These are phyloP conservation scores for Colletotrichum spaethianum DNA, from an alignment of 2,329 filamentous ascomycete genomes.

Conservation along the genomic window DNA sequence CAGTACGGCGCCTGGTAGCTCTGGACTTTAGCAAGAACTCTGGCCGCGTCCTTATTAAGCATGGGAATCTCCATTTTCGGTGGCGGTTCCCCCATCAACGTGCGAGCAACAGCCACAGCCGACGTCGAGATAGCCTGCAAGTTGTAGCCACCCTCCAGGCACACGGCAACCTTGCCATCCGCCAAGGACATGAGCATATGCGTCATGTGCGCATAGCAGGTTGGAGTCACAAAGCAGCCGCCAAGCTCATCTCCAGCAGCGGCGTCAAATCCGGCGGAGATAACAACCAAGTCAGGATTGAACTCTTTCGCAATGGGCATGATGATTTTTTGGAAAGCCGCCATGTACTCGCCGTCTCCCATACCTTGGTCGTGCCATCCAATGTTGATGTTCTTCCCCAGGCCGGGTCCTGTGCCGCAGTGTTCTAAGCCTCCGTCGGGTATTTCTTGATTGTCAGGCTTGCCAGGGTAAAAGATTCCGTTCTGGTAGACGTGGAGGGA, in stretches of 20 bases:
- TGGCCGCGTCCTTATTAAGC: conserved; percentile 70
- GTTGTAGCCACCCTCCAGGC: conserved; percentile 96
- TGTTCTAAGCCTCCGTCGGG: conserved; percentile 75
- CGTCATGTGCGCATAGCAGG: conserved; percentile 98
- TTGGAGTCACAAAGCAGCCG: conserved; percentile 90
- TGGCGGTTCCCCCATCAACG: conserved; percentile 95
- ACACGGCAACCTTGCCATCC: conserved; percentile 89
- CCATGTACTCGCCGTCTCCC: conserved; percentile 97
- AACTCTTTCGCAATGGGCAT: conserved; percentile 98
- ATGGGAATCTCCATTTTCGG: conserved; percentile 70
- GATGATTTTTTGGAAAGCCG: conserved; percentile 93
- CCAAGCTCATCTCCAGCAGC: conserved; percentile 94
- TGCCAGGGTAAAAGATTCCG: conserved; percentile 87
- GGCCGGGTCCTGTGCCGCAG: conserved; percentile 67
- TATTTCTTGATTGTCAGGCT: conserved; percentile 68
- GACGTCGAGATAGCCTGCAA: conserved; percentile 93
- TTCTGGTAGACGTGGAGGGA: conserved; percentile 91
- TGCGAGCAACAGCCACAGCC: conserved; percentile 90
- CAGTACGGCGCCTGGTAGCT: conserved; percentile 80
- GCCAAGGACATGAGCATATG: conserved; percentile 98
- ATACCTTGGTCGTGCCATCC: conserved; percentile 81
- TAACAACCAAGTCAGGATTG: conserved; percentile 92
- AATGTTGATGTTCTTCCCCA: conserved; percentile 77
- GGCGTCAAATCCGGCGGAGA: conserved; percentile 96
- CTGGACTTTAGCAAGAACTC: conserved; percentile 71